phyloP scores from a whole-genome alignment of 371 early-diverging fungal species.

The Apophysomyces elegans region DNA sequence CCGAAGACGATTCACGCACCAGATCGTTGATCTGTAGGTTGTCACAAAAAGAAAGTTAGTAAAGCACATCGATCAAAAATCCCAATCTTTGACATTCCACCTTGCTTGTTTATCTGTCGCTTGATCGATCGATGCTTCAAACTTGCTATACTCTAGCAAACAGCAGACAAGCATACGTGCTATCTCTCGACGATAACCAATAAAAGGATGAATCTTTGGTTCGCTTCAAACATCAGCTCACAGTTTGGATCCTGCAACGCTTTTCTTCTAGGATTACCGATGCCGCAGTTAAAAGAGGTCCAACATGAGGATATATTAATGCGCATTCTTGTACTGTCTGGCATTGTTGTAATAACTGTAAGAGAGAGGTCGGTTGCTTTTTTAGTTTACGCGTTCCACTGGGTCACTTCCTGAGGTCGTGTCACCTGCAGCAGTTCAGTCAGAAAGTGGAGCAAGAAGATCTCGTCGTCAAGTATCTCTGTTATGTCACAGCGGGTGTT shows the following conservation, averaged over 20 bases:
- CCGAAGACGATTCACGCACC: neutral
- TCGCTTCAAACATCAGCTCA: neutral
- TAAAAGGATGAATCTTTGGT: neutral
- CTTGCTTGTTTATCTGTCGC: neutral
- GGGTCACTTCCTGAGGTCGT: slow-evolving; percentile 13
- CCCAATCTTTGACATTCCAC: neutral
- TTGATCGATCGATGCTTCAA: neutral
- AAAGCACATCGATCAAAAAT: neutral
- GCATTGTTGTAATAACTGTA: neutral
- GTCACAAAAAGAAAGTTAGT: neutral
- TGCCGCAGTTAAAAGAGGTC: slow-evolving; percentile 1
- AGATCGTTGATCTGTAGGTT: neutral
- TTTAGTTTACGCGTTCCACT: no score
- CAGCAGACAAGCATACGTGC: neutral
- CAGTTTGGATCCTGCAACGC: neutral
- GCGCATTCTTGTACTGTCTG: neutral
- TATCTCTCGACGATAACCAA: neutral
- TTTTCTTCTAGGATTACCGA: neutral
- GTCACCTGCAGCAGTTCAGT: slow-evolving; percentile 76
- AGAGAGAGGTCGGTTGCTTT: no score
- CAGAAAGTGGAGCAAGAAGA: slow-evolving; percentile 46
- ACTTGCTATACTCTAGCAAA: slow-evolving; percentile 1
- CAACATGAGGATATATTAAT: slow-evolving; percentile 9
- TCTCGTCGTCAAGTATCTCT: neutral
- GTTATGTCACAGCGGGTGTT: neutral